phyloP scores from a whole-genome alignment of 345 rosid genomes.

The Microcos paniculata region DNA sequence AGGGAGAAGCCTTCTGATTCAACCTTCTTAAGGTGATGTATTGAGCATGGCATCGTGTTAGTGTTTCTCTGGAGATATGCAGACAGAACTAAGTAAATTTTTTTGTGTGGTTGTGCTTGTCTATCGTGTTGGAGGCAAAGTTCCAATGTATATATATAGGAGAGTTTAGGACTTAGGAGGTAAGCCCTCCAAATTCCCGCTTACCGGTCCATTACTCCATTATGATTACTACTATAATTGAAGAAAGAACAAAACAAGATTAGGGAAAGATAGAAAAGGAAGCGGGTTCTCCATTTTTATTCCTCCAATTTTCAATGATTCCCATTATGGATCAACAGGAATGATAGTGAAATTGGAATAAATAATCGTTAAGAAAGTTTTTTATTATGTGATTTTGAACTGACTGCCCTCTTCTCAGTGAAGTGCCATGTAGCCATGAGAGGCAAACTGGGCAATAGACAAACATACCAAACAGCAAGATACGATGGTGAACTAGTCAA shows the following conservation, averaged over 20 bases:
- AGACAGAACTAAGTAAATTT: neutral
- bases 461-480: neutral
- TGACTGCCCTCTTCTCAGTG: neutral
- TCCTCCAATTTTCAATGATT: constrained; percentile 1
- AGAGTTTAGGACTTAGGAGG: neutral
- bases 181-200: neutral
- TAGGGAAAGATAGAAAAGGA: neutral
- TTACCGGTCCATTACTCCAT: neutral
- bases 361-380: neutral
- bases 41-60: constrained; percentile 3
- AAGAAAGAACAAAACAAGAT: neutral
- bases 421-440: neutral
- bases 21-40: constrained; percentile 7
- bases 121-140: neutral
- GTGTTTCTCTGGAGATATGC: neutral
- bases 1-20: neutral
- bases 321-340: neutral
- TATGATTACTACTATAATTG: too few species aligned
- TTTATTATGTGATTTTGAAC: neutral
- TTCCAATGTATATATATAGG: neutral
- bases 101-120: neutral
- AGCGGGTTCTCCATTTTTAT: neutral
- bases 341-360: neutral
- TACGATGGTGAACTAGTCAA: neutral
- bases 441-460: neutral